These are phyloP conservation scores for Fusarium pininemorale DNA, from an alignment of 2,329 filamentous ascomycete species.

Conservation along the genomic window DNA sequence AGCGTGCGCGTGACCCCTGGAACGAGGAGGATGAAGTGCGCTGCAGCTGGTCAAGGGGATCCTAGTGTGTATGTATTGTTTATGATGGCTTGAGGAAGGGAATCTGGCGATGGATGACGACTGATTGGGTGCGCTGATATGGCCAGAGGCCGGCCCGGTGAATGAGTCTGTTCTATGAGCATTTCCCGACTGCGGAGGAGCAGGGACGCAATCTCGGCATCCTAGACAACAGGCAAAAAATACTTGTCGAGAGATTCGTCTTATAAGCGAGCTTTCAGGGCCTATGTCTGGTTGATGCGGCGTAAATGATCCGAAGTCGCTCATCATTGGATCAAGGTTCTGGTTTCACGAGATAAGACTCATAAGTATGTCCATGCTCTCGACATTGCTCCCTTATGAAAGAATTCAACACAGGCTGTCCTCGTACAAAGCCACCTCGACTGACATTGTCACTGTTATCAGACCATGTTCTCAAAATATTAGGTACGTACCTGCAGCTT, in stretches of 20 bases:
- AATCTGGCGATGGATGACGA: conserved; percentile 4
- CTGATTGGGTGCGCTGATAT: conserved; percentile 31
- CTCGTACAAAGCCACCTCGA: conserved; percentile 22
- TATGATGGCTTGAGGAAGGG: not conserved
- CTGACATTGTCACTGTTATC: conserved; percentile 16
- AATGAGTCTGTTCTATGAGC: not conserved
- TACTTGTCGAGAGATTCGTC: not conserved
- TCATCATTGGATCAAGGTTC: not conserved
- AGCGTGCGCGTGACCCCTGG: conserved; percentile 19
- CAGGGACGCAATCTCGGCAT: conserved; percentile 14
- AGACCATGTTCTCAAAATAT: conserved; percentile 11
- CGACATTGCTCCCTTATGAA: not conserved
- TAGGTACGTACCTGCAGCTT: conserved; percentile 9
- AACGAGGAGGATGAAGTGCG: conserved; percentile 23
- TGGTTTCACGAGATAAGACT: not conserved
- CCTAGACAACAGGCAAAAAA: not conserved
- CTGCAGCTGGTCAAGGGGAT: not conserved
- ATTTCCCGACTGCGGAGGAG: conserved; percentile 16
- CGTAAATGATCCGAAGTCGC: conserved; percentile 22
- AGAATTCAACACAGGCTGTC: not conserved
- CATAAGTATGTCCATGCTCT: not conserved
- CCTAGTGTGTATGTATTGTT: not conserved
- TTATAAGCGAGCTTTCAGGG: conserved; percentile 8
- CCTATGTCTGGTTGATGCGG: conserved; percentile 1
- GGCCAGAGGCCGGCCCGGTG: conserved; percentile 30